Conservation (phyloP, 2,329 filamentous ascomycete species). For the Fusarium sambucinum region DNA sequence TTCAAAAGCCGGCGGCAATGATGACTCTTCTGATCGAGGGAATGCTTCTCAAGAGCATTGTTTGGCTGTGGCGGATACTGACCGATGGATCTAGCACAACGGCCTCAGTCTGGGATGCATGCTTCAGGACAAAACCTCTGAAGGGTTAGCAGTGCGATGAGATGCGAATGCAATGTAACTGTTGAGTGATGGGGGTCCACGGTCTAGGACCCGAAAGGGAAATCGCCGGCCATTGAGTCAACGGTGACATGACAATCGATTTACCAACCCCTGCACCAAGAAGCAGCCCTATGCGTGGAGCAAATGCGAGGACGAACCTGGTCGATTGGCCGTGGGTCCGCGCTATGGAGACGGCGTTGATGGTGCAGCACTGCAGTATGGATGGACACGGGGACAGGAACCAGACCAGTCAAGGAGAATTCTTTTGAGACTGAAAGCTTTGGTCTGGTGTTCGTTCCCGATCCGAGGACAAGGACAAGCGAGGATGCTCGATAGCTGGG, state of each 20-base stretch:
- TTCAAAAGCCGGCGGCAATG: slow-evolving; percentile 30
- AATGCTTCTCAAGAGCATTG: neutral
- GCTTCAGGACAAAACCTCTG: slow-evolving; percentile 26
- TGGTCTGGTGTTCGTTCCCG: slow-evolving; percentile 17
- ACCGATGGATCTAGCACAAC: slow-evolving; percentile 32
- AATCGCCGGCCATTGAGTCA: slow-evolving; percentile 47
- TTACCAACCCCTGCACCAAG: slow-evolving; percentile 34
- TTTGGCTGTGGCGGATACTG: slow-evolving; percentile 17
- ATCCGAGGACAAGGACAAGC: slow-evolving; percentile 11
- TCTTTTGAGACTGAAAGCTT: slow-evolving; percentile 3
- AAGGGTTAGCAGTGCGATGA: slow-evolving; percentile 35
- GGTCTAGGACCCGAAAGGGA: slow-evolving; percentile 31
- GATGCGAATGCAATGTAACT: slow-evolving; percentile 28
- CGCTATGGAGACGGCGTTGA: slow-evolving; percentile 19
- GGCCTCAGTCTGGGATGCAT: slow-evolving; percentile 27
- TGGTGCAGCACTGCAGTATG: slow-evolving; percentile 12
- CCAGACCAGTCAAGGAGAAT: slow-evolving; percentile 19
- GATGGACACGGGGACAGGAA: slow-evolving; percentile 20
- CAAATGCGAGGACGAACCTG: slow-evolving; percentile 20
- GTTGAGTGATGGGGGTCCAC: slow-evolving; percentile 22
- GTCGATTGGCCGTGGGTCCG: slow-evolving; percentile 41
- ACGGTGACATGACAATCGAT: slow-evolving; percentile 38
- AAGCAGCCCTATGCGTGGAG: slow-evolving; percentile 50
- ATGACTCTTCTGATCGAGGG: slow-evolving; percentile 23
- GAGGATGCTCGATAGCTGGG: slow-evolving; percentile 5